Evolutionary conservation across 768 basidiomycete genomes (phyloP), one percentile per base, ranked within the genome.

Genomic region (Trichaptum fuscoviolaceum): DNA sequence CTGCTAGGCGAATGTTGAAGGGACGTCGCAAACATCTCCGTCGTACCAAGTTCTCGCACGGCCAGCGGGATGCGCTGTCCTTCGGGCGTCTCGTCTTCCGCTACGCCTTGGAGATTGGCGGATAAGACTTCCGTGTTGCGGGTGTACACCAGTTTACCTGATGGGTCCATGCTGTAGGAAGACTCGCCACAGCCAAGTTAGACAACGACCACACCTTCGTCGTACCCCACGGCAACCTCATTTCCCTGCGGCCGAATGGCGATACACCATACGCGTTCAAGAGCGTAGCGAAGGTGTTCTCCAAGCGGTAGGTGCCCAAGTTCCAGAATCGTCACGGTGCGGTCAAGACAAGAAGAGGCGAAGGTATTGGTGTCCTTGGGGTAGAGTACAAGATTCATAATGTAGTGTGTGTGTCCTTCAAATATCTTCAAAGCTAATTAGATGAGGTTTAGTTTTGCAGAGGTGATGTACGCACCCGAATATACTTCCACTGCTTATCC

Each of bases 301-400:
- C 97, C 57, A 99, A 81, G 15, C 96, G 82, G 76, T 99, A 99
- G 0, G 97, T 99, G 7, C 91, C 91, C 59, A 92, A 91, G 74
- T 99, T 96, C 97, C 97, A 99, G 67, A 99, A 98, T 94, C 77
- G 99, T 99, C 77, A 99, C 90, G 6, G 96, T 99, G 52, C 95
- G 90, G 77, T 99, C 97, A 42, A 99, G 88, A 84, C 97, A 99
- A 10, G 97, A 92, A 0, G 96, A 94, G 0, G 94, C 95, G 76
- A 99, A 99, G 6, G 96, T 97, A 77, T 99, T 98, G 65, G 91
- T 78, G 75, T 99, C 97, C 80, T 99, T 99, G 0, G 96, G 97
- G 76, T 98, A 99, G 78, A 99, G 89, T 17, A 93, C 87, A n/a
- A n/a, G n/a, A n/a, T n/a, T n/a, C n/a, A n/a, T n/a, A n/a, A n/a